Base-by-base conservation (phyloP, 306 rosid genomes). In the Glycine tomentella region DNA sequence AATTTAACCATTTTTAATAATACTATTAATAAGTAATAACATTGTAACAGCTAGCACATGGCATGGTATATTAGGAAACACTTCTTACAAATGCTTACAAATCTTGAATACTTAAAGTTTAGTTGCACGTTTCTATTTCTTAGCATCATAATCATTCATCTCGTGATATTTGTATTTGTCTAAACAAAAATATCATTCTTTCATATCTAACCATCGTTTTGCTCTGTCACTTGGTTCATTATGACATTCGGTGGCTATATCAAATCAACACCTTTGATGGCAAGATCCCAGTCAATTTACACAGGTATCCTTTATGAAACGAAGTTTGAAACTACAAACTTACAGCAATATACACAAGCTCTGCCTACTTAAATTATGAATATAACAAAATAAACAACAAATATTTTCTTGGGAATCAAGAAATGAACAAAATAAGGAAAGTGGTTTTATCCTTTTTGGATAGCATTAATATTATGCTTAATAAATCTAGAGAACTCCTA, bases 401-500 rank as follows among this genome's bases (percentile, higher is more conserved):
- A 42, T 42, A 11, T 20, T 5, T 16, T 48, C 15, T 78, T 52
- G 65, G 31, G n/a, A 14, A 72, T 36, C 5, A 52, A 33, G 8
- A 34, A 34, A 31, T 25, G 31, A 31, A 6, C 46, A 10, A 73
- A 38, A 78, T 4, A 53, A 1, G 10, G 12, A 52, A 40, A 66
- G 62, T 12, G 7, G 11, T 45, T 69, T 49, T 48, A 4, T 62
- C 56, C 69, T 71, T 71, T 25, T 34, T n/a, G 6, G 1, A 7
- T 58, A 59, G 16, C 76, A 79, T 42, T 68, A 69, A 80, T 8
- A 61, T 71, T 50, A 63, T 69, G 8, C 7, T 49, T 57, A 49
- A 6, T 45, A 34, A 11, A 70, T 72, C 51, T 4, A 10, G 53
- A 53, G 11, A 12, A 72, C 52, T 48, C 55, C 40, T 57, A 46